Base-by-base conservation (phyloP, 163 green algal genomes). In the Chloroidium sp. region DNA sequence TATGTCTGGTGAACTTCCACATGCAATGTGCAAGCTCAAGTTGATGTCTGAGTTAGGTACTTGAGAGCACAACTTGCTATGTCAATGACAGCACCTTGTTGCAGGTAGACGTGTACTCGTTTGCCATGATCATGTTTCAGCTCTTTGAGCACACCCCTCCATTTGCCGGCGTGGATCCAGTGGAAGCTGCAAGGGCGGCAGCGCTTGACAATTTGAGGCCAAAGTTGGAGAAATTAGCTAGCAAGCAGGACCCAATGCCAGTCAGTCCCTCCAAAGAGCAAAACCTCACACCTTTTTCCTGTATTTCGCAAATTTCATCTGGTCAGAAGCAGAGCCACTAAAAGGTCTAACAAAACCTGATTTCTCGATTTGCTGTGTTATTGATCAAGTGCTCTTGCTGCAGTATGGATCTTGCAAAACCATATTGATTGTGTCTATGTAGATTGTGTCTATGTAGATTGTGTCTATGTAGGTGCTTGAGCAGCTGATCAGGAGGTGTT, bases 401-500 rank as follows among this genome's bases (percentile, higher is more conserved):
- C 67, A 72, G 6, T 6, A 6, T n/a, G 10, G 6, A 72, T 10
- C 67, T 10, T n/a, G 6, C 6, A n/a, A 10, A 72, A 10, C 67
- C 67, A 72, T 10, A 6, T 72, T 6, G 6, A 72, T 72, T 72
- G 67, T n/a, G 10, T 72, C 6, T 10, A 72, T 72, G 67, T 10
- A 72, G 6, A 6, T 72, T 6, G 6, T 72, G 67, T 10, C 10
- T 6, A 72, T 72, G 67, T 10, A n/a, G 67, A n/a, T 6, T 12
- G 8, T 77, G 74, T 77, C 62, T 62, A 4, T 82, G 80, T 80
- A 86, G 78, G 82, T 84, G 67, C 58, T 92, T 12, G 83, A 84
- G 62, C 74, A 74, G 62, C 78, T 92, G 77, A 90, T 92, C 75
- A 79, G 86, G 62, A 75, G 59, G 1, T 90, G 84, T 69, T 92